Base-by-base conservation (phyloP, 164 flowering plant genomes). In the Aristolochia californica region DNA sequence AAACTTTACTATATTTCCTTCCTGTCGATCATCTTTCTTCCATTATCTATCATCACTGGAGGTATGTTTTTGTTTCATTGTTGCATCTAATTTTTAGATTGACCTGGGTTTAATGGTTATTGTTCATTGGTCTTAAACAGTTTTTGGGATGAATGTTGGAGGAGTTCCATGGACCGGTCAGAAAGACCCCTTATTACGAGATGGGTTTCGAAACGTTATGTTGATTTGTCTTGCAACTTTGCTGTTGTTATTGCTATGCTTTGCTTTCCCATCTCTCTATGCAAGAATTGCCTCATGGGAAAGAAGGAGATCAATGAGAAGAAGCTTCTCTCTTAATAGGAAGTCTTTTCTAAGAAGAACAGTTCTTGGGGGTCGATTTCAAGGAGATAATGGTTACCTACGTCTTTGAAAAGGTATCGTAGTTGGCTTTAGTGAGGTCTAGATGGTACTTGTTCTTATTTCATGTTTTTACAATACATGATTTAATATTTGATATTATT, bases 91-190 rank as follows among this genome's bases (percentile, higher is more conserved):
- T 16, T 12, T 20, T 59, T 0, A 17, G 14, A 17, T 21, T 27
- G 4, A 27, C n/a, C 10, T 10, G 16, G 15, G 25, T 5, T 11
- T 20, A 16, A 10, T 11, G 48, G 13, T 9, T 1, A 25, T 8
- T 12, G 54, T 25, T 55, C 28, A 12, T 49, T 61, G 56, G 28
- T 18, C 11, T 53, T 34, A 12, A 14, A 30, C 79, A 94, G 97
- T 86, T 43, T 94, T 94, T 74, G 99, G 99, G 48, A 94, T 94
- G 99, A 94, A 94, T 61, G 99, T 90, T 20, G 99, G 99, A 18
- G 99, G 99, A 44, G 91, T 94, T 57, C 99, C 99, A 61, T 94
- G 99, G 97, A 90, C 99, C 4, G 76, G 38, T 21, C 96, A 85
- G 62, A 64, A 45, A 5, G 72, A 84, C 50, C 90, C 97, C 12